Evolutionary conservation across 352 stramenopile genomes (phyloP).

Genomic region (Elongisporangium undulatum): DNA sequence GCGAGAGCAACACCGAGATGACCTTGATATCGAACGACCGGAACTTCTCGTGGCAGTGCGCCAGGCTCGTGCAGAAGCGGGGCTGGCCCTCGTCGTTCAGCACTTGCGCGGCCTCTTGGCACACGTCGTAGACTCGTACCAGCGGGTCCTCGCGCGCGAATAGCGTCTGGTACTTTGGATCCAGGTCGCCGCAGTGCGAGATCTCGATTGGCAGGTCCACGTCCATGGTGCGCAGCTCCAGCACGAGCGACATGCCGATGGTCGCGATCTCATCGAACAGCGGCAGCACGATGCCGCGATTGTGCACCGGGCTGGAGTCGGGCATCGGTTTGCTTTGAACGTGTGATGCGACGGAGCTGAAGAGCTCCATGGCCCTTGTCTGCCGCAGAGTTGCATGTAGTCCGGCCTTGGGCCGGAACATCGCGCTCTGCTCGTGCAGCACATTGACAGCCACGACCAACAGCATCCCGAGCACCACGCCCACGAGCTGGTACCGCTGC

Average conservation of each 20-base stretch:
- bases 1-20: slow-evolving; percentile 25
- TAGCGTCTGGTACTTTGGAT: slow-evolving; percentile 15
- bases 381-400: too few relatives aligned
- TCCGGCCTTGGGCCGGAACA: too few relatives aligned
- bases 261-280: slow-evolving; percentile 42
- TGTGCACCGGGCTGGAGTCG: not conserved
- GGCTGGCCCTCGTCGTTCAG: not conserved
- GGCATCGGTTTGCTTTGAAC: not conserved
- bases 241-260: slow-evolving; percentile 49
- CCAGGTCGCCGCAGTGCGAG: slow-evolving; percentile 59
- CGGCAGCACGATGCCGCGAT: slow-evolving; percentile 53
- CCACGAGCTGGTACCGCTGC: too few relatives aligned
- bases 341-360: too few relatives aligned
- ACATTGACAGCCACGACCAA: too few relatives aligned
- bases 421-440: too few relatives aligned
- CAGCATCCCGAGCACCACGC: too few relatives aligned
- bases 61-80: slow-evolving; percentile 21
- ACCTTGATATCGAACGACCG: slow-evolving; percentile 27
- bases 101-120: slow-evolving; percentile 18
- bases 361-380: too few relatives aligned
- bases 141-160: slow-evolving; percentile 28
- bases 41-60: slow-evolving; percentile 19
- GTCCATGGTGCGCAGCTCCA: slow-evolving; percentile 42
- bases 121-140: slow-evolving; percentile 60
- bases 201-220: slow-evolving; percentile 53